phyloP scores from a whole-genome alignment of 108 stramenopile species.

The Parietichytrium sp. region DNA sequence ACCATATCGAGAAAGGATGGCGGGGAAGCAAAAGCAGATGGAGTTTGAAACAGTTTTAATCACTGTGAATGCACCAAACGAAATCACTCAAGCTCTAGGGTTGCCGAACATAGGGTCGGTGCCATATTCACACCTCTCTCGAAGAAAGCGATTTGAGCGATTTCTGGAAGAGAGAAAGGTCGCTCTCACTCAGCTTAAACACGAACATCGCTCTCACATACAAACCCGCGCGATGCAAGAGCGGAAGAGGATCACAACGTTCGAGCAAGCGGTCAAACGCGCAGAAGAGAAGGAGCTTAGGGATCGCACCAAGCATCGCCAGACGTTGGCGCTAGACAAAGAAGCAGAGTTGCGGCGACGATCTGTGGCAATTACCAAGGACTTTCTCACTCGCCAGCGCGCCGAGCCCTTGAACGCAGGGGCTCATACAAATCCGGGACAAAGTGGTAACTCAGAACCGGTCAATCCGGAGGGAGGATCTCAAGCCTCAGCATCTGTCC shows the following conservation, averaged over 20 bases:
- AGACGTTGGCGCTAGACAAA: background rate
- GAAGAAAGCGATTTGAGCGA: background rate
- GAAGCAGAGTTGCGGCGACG: background rate
- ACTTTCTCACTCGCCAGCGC: no score
- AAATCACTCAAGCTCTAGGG: no score
- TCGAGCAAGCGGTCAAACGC: background rate
- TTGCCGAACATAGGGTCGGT: no score
- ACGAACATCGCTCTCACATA: background rate
- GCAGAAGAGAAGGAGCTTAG: background rate
- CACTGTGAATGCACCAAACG: no score
- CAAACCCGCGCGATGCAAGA: background rate
- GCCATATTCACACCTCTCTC: conserved; percentile 31
- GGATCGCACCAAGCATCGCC: background rate
- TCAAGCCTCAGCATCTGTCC: no score
- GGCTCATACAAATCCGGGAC: no score
- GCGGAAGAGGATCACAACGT: background rate
- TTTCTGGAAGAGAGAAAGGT: background rate
- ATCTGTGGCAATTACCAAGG: background rate
- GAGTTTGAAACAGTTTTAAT: no score
- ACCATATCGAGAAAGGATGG: no score
- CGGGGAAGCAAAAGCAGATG: no score
- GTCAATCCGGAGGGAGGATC: no score
- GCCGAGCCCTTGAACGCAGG: no score
- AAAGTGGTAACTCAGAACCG: no score
- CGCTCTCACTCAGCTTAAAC: background rate